Evolutionary conservation across 768 basidiomycete genomes (phyloP).

Genomic region (Hemileccinum impolitum): DNA sequence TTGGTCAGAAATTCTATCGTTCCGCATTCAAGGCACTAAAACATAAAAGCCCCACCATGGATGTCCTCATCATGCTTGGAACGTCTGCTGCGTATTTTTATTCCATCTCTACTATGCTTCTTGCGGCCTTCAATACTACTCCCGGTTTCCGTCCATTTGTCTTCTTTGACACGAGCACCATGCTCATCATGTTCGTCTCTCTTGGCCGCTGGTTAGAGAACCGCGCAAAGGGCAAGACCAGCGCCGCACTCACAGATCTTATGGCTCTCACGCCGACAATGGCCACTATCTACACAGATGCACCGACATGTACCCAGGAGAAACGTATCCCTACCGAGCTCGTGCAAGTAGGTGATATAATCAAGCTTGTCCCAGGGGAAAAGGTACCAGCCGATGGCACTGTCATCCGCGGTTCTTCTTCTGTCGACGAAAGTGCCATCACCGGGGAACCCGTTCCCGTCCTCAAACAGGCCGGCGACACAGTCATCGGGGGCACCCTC

Average conservation of each 20-base stretch:
- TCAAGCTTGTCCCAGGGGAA: constrained; percentile 95
- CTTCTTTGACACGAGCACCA: constrained; percentile 98
- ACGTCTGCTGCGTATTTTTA: constrained; percentile 94
- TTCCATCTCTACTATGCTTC: constrained; percentile 68
- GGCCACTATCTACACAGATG: constrained; percentile 93
- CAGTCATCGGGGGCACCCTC: constrained; percentile 94
- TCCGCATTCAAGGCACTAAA: constrained; percentile 89
- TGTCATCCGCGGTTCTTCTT: constrained; percentile 81
- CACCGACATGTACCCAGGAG: constrained; percentile 74
- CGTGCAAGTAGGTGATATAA: constrained; percentile 88
- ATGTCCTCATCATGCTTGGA: constrained; percentile 93
- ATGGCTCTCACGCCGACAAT: constrained; percentile 95
- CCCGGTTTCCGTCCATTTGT: constrained; percentile 75
- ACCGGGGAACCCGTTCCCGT: constrained; percentile 93
- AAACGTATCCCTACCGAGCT: constrained; percentile 93
- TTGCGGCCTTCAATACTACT: constrained; percentile 59
- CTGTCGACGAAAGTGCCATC: constrained; percentile 92
- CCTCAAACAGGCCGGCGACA: constrained; percentile 77
- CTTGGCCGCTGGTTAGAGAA: constrained; percentile 96
- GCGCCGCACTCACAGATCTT: constrained; percentile 92
- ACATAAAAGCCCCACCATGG: constrained; percentile 93
- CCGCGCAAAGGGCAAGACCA: constrained; percentile 94
- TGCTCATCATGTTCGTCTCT: constrained; percentile 97
- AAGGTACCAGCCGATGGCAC: constrained; percentile 95
- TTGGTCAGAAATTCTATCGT: constrained; percentile 83